Conservation (phyloP, 2,329 filamentous ascomycete species). For the Beauveria medogensis region DNA sequence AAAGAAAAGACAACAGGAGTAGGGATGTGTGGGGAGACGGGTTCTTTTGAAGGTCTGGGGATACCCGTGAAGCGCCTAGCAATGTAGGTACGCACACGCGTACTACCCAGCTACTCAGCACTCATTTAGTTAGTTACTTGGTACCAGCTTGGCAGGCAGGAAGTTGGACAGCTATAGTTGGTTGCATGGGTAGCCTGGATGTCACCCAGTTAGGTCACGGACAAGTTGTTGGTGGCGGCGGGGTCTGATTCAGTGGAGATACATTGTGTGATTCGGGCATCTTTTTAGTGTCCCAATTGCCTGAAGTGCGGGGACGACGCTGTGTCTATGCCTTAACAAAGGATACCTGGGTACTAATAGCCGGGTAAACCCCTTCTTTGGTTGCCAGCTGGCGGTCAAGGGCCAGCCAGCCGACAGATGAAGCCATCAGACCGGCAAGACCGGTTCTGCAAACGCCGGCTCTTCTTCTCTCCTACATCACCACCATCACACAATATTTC, state of each 20-base stretch:
- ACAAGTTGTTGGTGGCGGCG: background rate
- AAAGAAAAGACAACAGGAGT: slow-evolving; percentile 16
- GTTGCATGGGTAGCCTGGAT: background rate
- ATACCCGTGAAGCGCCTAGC: background rate
- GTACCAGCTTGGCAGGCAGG: background rate
- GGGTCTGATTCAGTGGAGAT: background rate
- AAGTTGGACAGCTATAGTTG: background rate
- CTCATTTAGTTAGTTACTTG: background rate
- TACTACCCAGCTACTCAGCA: background rate
- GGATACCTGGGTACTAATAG: background rate
- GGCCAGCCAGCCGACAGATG: background rate
- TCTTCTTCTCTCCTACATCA: background rate
- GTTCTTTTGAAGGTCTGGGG: slow-evolving; percentile 1
- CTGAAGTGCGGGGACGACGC: background rate
- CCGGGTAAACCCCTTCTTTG: background rate
- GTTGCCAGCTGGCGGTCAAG: background rate
- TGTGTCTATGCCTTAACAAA: background rate
- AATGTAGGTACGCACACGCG: background rate
- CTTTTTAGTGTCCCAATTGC: background rate
- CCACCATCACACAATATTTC: background rate
- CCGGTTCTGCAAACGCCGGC: background rate
- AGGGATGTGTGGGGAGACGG: slow-evolving; percentile 16
- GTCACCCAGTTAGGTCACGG: slow-evolving; percentile 1
- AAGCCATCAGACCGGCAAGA: background rate
- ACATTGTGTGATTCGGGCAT: background rate